These are phyloP conservation scores for Suhomyces emberorum DNA, from an alignment of 805 yeast genomes.

Conservation along the genomic window DNA sequence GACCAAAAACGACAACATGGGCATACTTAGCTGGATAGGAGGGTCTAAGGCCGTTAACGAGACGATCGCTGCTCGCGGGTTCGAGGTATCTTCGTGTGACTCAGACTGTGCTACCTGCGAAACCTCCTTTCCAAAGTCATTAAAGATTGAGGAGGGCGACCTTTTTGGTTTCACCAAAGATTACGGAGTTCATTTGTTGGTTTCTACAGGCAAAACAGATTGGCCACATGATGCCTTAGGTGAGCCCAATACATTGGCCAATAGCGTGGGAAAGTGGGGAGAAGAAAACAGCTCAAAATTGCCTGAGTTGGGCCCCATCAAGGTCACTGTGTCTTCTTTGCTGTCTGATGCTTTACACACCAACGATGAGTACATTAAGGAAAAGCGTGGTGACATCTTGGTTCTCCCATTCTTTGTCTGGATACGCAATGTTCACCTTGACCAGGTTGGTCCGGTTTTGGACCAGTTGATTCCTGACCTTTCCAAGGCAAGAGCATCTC, in stretches of 20 bases:
- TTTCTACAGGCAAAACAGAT: slow-evolving; percentile 80
- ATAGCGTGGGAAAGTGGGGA: slow-evolving; percentile 41
- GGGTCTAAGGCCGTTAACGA: not conserved
- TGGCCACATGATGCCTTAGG: slow-evolving; percentile 78
- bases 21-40: not conserved
- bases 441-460: slow-evolving; percentile 44
- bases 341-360: slow-evolving; percentile 44
- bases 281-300: slow-evolving; percentile 12
- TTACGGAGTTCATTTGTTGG: slow-evolving; percentile 66
- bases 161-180: slow-evolving; percentile 64
- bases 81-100: slow-evolving; percentile 45
- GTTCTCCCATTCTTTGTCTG: slow-evolving; percentile 74
- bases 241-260: slow-evolving; percentile 41
- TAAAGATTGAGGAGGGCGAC: slow-evolving; percentile 40
- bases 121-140: slow-evolving; percentile 48
- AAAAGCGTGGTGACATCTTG: slow-evolving; percentile 55
- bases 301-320: slow-evolving; percentile 33
- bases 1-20: not conserved
- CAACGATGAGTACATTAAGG: slow-evolving; percentile 38
- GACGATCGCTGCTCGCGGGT: slow-evolving; percentile 13
- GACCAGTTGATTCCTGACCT: slow-evolving; percentile 42
- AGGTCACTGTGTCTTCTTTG: slow-evolving; percentile 54
- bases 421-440: slow-evolving; percentile 49
- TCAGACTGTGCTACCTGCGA: slow-evolving; percentile 55
- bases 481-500: slow-evolving; percentile 19